Evolutionary conservation across 2,329 filamentous ascomycete genomes (phyloP), one percentile per base, ranked within the genome.

Genomic region (Cladosporium sp.): DNA sequence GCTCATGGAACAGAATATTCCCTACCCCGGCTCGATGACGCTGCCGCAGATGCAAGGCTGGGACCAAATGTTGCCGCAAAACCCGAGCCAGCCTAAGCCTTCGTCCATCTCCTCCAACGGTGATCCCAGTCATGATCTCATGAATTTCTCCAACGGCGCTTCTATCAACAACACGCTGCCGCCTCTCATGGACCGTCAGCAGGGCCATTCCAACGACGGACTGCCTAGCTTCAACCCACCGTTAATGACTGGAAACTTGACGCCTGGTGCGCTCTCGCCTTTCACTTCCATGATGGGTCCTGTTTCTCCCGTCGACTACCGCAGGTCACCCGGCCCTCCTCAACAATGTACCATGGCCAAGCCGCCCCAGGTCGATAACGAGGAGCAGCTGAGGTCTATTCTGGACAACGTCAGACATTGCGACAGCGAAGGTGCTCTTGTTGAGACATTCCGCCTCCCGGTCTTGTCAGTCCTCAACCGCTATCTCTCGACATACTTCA

Each of bases 401-500:
- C 76, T 95, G 60, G 88, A 95, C 60, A 91, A 91, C 64, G 91
- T 96, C 64, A 85, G 85, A 62, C 79, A 76, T 58, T 84, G 83
- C 58, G 92, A 97, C 67, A 84, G 78, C 58, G 88, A 95, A 62
- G 84, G 84, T 63, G 84, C 86, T 39, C 84, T 96, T 51, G 83
- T 90, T 13, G 89, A 94, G 50, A 90, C 87, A 51, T 96, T 97
- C 77, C 86, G 89, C 57, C 79, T 97, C 39, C 93, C 93, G 5
- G 84, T 79, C 57, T 78, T 90, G 30, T 78, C 83, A 30, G 86
- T 88, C 2, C 73, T 97, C 67, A 97, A 98, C 72, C 83, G 90
- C 55, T 95, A 95, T 69, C 75, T 98, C 55, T 88, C 90, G 53
- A 95, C 92, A 1, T 98, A 97, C 76, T 98, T 97, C 70, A 90